Evolutionary conservation across 441 rosid species (phyloP), one percentile per base, ranked within the genome.

Genomic region (Gossypium davidsonii): DNA sequence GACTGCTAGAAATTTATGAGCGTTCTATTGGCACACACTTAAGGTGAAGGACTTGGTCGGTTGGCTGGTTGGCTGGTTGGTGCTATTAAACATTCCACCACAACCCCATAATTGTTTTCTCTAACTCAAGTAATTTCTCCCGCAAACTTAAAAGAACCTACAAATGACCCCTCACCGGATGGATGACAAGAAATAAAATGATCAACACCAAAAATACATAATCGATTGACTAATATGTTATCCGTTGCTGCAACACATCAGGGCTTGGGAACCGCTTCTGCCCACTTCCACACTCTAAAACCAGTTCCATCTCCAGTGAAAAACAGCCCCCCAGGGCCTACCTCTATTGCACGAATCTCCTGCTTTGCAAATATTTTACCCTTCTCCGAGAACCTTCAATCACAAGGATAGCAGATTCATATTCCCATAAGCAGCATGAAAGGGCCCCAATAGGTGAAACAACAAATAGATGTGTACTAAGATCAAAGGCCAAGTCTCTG

Each of bases 261-360:
- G 72, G 85, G 39, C 3, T 74, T 8, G 6, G 83, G 64, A 48
- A 80, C 66, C 73, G 87, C 81, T 74, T 83, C 90, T 60, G 67
- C 78, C 87, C 91, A 93, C 28, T 86, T 89, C 99, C 98, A 96
- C 37, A 96, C 99, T 87, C 83, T 91, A 53, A 91, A 90, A 46
- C 99, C 99, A 21, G 93, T 89, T 70, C 96, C 98, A 18, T 96
- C 99, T 2, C 99, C 99, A 0, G 97, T 91, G 77, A 96, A 91
- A 75, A 96, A 91, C 73, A 96, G 78, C 51, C 96, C 97, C 1
- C 87, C 93, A 0, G 97, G 98, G 72, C 98, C 97, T 0, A 83
- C 71, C 74, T 93, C 91, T 79, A 96, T 84, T 23, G 94, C 86
- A n/a, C 98, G 89, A 74, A 93, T 81, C 86, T 93, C 98, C 79